Percentiles rank a stretch among this genome's conserved stretches.
These are phyloP conservation scores for Colletotrichum cuscutae DNA, from an alignment of 2,329 filamentous ascomycete genomes.

Conservation along the genomic window DNA sequence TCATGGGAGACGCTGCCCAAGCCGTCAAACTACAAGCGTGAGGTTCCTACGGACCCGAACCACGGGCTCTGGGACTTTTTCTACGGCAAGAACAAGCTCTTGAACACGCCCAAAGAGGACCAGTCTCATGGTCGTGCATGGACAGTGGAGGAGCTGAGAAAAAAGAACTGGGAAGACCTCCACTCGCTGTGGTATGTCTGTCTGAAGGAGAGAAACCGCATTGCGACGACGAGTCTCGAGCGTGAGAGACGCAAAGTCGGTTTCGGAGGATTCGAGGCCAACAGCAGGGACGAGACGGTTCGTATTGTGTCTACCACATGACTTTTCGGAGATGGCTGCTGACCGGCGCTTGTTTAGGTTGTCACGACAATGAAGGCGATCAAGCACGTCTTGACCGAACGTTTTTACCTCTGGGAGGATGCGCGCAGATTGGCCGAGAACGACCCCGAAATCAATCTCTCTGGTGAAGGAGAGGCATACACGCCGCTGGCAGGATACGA, in stretches of 20 bases:
- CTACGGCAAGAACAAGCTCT: slow-evolving; percentile 72
- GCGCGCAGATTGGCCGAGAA: slow-evolving; percentile 72
- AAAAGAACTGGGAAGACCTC: slow-evolving; percentile 93
- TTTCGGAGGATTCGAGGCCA: slow-evolving; percentile 77
- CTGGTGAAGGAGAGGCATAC: slow-evolving; percentile 59
- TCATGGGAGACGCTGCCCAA: slow-evolving; percentile 77
- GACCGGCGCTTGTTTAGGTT: slow-evolving; percentile 63
- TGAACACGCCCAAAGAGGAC: slow-evolving; percentile 79
- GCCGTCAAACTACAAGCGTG: slow-evolving; percentile 72
- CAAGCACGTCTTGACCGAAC: slow-evolving; percentile 85
- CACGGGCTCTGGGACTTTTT: slow-evolving; percentile 98
- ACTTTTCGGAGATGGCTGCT: neutral
- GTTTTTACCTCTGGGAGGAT: slow-evolving; percentile 89
- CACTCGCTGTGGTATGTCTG: slow-evolving; percentile 96
- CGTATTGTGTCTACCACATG: slow-evolving; percentile 43
- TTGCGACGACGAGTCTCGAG: slow-evolving; percentile 81
- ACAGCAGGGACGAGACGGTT: slow-evolving; percentile 74
- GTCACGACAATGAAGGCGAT: slow-evolving; percentile 82
- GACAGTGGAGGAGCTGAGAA: slow-evolving; percentile 85
- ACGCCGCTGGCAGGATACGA: slow-evolving; percentile 52
- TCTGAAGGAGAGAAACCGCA: slow-evolving; percentile 87
- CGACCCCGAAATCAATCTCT: slow-evolving; percentile 75
- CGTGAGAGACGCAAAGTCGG: slow-evolving; percentile 73
- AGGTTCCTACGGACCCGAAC: slow-evolving; percentile 71
- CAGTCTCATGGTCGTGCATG: slow-evolving; percentile 81